phyloP scores from a whole-genome alignment of 495 filamentous ascomycete species.

The Diplogelasinospora grovesii region DNA sequence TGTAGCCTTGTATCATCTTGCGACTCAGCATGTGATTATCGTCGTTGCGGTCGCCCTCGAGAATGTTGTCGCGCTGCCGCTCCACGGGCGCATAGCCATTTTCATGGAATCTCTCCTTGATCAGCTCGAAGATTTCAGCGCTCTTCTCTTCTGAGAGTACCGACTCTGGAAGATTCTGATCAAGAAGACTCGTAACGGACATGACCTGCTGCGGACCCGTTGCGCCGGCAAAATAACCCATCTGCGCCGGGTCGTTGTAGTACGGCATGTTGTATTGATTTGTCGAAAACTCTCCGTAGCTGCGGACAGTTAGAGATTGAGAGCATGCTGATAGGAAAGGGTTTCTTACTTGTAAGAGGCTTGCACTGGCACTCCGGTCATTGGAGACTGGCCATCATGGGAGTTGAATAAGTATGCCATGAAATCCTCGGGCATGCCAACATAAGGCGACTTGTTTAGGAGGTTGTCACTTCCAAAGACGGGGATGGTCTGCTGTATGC shows the following conservation, averaged over 20 bases:
- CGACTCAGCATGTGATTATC: conserved; percentile 74
- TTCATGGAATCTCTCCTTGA: conserved; percentile 75
- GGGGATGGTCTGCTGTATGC: conserved; percentile 64
- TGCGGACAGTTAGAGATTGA: conserved; percentile 23
- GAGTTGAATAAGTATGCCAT: conserved; percentile 87
- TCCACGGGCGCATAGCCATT: conserved; percentile 66
- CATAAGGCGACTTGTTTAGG: conserved; percentile 75
- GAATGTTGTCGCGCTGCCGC: conserved; percentile 67
- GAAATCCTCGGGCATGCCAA: conserved; percentile 85
- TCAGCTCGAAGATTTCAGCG: conserved; percentile 76
- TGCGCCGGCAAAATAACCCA: conserved; percentile 46
- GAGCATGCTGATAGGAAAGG: neutral
- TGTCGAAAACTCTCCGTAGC: conserved; percentile 42
- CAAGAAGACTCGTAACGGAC: conserved; percentile 87
- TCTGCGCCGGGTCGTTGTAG: conserved; percentile 38
- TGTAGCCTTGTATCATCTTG: conserved; percentile 92
- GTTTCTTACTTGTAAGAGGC: conserved; percentile 48
- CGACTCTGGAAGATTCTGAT: conserved; percentile 70
- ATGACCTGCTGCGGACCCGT: conserved; percentile 66
- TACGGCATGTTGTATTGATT: conserved; percentile 45
- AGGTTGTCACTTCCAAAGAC: conserved; percentile 74
- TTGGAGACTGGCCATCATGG: conserved; percentile 34
- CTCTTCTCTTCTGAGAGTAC: conserved; percentile 84
- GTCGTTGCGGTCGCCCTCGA: conserved; percentile 69
- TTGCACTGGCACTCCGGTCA: conserved; percentile 41